Base-by-base conservation (phyloP, 805 yeast genomes). In the Saccharomyces mikatae region DNA sequence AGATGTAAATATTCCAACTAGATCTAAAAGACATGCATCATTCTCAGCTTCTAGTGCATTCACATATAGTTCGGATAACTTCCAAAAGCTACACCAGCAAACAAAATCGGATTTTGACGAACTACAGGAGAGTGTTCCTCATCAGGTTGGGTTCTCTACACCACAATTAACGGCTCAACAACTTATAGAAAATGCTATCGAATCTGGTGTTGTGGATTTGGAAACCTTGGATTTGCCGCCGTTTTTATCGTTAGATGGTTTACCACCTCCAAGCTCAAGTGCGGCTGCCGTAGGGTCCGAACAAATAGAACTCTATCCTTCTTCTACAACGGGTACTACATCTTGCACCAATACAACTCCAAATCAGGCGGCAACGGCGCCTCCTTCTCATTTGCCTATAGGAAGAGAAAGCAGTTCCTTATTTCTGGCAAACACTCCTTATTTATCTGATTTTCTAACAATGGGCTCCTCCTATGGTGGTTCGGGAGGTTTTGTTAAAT, bases 81-180 rank as follows among this genome's bases (percentile, higher is more conserved):
- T 51, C 21, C 51, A 24, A 4, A 14, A 5, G 26, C n/a, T 14
- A 21, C 41, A 9, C 1, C 21, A 22, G 3, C 48, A 46, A 14
- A 58, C 57, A 10, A 56, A 57, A 24, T 46, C 52, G 5, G 14
- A 36, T 17, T 36, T 36, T 17, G 22, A 4, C n/a, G 61, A 59
- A 47, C 51, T 57, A 14, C 51, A 61, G 44, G 53, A 60, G n/a
- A 69, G 63, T 53, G 55, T 65, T 1, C 90, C 91, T 1, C 78
- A 77, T 47, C 89, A 86, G 62, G 90, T 86, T 27, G 87, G 84
- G 1, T 88, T 87, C 65, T 81, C 95, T 0, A 86, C 95, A 0
- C 96, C 96, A 2, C 96, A 89, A 67, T 63, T 82, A 48, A 63
- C 75, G 11, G 83, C 86, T 1, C 71, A 73, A 21, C 80, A 79